Conservation (phyloP, 2,329 filamentous ascomycete genomes). For the Sclerotinia nivalis region DNA sequence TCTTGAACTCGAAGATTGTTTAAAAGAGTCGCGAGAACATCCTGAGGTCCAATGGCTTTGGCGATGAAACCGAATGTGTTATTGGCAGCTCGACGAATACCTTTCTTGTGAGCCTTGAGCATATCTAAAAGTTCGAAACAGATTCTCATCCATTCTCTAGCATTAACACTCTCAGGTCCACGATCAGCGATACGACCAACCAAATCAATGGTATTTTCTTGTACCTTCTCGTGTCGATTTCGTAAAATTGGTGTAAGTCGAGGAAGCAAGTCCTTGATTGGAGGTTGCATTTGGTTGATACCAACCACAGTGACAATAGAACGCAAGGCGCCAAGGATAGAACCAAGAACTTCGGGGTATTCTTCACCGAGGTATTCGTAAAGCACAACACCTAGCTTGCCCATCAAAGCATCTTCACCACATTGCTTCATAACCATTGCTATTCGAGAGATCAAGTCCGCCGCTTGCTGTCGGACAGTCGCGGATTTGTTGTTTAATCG, state of each 20-base stretch:
- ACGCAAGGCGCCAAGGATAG: constrained; percentile 89
- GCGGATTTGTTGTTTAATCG: constrained; percentile 97
- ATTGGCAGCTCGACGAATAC: constrained; percentile 95
- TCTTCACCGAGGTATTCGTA: constrained; percentile 99
- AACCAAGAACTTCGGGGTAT: constrained; percentile 95
- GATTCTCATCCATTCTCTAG: constrained; percentile 99
- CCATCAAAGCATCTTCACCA: constrained; percentile 92
- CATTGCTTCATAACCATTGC: constrained; percentile 99
- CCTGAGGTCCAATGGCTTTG: constrained; percentile 96
- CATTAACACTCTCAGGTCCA: constrained; percentile 93
- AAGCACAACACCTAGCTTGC: constrained; percentile 88
- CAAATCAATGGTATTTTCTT: constrained; percentile 97
- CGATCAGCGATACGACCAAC: constrained; percentile 97
- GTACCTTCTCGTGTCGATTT: constrained; percentile 98
- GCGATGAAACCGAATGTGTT: constrained; percentile 99
- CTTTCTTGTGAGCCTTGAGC: constrained; percentile 99
- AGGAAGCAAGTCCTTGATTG: constrained; percentile 92
- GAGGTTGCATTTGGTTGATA: constrained; percentile 97
- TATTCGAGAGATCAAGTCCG: constrained; percentile 93
- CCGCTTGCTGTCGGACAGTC: constrained; percentile 93
- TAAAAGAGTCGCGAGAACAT: constrained; percentile 90
- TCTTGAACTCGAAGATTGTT: constrained; percentile 98
- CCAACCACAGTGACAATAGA: constrained; percentile 98
- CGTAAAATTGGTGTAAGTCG: constrained; percentile 96
- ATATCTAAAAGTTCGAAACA: constrained; percentile 99